Evolutionary conservation across 2,329 filamentous ascomycete species (phyloP), one percentile per base, ranked within the genome.

Genomic region (Fusarium temperatum): DNA sequence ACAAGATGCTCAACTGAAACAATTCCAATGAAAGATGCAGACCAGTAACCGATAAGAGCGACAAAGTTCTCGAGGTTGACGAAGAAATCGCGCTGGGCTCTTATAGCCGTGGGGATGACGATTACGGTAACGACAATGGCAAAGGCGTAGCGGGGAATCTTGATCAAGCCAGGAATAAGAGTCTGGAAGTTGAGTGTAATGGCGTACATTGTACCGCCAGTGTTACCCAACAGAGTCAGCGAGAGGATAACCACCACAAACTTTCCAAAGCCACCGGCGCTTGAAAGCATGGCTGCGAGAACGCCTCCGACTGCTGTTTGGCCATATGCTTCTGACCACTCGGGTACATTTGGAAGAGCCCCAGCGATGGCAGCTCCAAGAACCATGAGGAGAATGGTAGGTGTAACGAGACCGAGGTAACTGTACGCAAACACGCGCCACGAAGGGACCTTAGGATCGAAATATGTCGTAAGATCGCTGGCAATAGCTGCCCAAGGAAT

Each of bases 181-280:
- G 90, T 89, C 80, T 92, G 90, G 80, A 91, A 89, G 83, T 91
- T 91, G 72, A 92, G 84, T 8, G 89, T 89, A 73, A 91, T 86
- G 75, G 88, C 87, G 82, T 92, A 92, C 81, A 89, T 87, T 22
- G 88, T 89, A 22, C 87, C 88, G 4, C 87, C 84, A 17, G 90
- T 83, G 79, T 91, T 91, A 32, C 89, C 90, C 17, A 92, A 81
- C 50, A 91, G 79, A 3, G 87, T 88, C 45, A 90, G 83, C 11
- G 87, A 85, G 24, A 91, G 84, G 13, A 91, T 78, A 5, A 91
- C 89, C 4, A 89, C 86, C 24, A 91, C 82, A 72, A 92, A 91
- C 70, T 89, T 88, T 65, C 89, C 90, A 72, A 92, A 91, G 0
- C 88, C 88, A 48, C 88, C 88, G 0, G 86, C 87, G 8, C 87